These are phyloP conservation scores for Parietichytrium sp. DNA, from an alignment of 108 stramenopile genomes.

Conservation along the genomic window DNA sequence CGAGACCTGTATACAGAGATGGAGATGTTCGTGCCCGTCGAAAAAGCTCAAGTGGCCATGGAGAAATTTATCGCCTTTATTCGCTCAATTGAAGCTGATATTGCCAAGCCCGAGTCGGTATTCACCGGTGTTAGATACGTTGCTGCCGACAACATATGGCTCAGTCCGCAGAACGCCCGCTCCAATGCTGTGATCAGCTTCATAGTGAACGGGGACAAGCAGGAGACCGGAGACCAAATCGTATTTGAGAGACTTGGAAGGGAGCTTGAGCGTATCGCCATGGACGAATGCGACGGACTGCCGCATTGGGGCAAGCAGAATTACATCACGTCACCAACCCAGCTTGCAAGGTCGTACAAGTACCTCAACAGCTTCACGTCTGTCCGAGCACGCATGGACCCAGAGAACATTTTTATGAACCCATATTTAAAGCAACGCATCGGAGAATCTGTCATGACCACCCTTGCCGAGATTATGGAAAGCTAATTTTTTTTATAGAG, in stretches of 20 bases:
- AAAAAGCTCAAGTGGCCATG: neutral
- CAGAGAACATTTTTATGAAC: no score
- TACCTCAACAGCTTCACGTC: no score
- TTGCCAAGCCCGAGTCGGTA: neutral
- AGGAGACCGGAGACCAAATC: neutral
- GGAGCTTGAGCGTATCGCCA: neutral
- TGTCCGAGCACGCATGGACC: no score
- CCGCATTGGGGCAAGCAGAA: constrained; percentile 32
- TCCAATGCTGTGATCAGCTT: neutral
- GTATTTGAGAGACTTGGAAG: neutral
- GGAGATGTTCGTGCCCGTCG: neutral
- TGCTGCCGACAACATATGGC: neutral
- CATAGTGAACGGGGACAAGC: neutral
- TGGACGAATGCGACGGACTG: neutral
- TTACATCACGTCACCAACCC: neutral
- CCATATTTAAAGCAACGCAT: no score
- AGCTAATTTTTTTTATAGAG: no score
- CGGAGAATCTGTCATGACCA: no score
- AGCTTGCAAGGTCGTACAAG: no score
- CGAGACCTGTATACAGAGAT: neutral
- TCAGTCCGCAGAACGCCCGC: neutral
- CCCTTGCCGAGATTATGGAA: no score
- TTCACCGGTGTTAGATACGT: constrained; percentile 30
- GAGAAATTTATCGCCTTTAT: neutral
- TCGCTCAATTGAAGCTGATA: no score